Percentiles rank a stretch among this genome's conserved stretches.
These are phyloP conservation scores for Hirsutella thompsonii DNA, from an alignment of 2,329 filamentous ascomycete species.

Conservation along the genomic window DNA sequence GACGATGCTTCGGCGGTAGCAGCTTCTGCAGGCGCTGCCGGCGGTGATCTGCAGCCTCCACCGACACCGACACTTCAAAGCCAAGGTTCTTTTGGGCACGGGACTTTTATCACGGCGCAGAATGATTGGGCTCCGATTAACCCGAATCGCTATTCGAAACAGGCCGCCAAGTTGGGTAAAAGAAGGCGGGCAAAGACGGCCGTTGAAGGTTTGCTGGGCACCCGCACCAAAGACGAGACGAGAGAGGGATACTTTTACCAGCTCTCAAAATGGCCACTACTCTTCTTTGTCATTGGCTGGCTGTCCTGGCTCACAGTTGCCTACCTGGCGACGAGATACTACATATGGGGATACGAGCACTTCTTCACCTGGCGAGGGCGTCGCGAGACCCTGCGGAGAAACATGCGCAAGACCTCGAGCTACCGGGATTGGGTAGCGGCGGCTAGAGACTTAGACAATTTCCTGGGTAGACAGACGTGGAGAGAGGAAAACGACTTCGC, in stretches of 20 bases:
- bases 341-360: conserved; percentile 89
- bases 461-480: conserved; percentile 71
- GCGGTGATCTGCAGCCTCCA: conserved; percentile 17
- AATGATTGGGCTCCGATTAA: conserved; percentile 93
- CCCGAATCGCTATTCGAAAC: conserved; percentile 42
- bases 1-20: conserved; percentile 22
- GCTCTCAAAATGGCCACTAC: conserved; percentile 82
- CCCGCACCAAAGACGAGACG: conserved; percentile 75
- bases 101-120: conserved; percentile 69
- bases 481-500: conserved; percentile 65
- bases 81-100: conserved; percentile 10
- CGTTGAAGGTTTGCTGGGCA: conserved; percentile 29
- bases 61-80: conserved; percentile 11
- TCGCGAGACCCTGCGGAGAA: conserved; percentile 56
- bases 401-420: conserved; percentile 56
- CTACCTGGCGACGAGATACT: conserved; percentile 73
- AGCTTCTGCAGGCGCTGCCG: conserved; percentile 24
- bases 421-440: conserved; percentile 77
- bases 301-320: conserved; percentile 55
- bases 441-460: conserved; percentile 66
- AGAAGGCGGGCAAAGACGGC: conserved; percentile 24
- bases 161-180: conserved; percentile 19
- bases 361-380: conserved; percentile 79
- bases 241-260: conserved; percentile 85
- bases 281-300: conserved; percentile 71